Conservation (phyloP, 257 asterid species). For the Vinca minor region DNA sequence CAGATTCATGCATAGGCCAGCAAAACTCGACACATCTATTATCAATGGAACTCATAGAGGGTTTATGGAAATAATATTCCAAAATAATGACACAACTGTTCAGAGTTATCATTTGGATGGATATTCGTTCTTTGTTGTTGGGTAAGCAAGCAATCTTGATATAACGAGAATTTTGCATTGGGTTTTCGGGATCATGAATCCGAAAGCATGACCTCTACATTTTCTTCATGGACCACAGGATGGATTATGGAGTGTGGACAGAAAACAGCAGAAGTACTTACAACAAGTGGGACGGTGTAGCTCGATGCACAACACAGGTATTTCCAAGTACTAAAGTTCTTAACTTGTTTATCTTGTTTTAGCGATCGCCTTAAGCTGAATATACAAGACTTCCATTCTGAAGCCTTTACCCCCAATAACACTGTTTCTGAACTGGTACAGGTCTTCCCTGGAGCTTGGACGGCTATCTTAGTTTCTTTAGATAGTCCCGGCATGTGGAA, state of each 20-base stretch:
- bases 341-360: neutral
- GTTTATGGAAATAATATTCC: conserved; percentile 85
- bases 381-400: neutral
- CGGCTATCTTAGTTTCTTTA: conserved; percentile 69
- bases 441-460: conserved; percentile 97
- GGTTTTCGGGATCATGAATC: conserved; percentile 8
- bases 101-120: conserved; percentile 90
- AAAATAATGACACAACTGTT: conserved; percentile 68
- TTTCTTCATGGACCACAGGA: conserved; percentile 35
- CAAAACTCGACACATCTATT: conserved; percentile 67
- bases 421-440: conserved; percentile 16
- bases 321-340: neutral
- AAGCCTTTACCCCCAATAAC: no score
- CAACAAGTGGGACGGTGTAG: conserved; percentile 97
- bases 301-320: conserved; percentile 93
- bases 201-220: conserved; percentile 9
- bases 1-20: conserved; percentile 62
- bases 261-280: conserved; percentile 81
- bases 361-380: neutral
- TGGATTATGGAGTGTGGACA: conserved; percentile 91
- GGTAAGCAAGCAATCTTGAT: conserved; percentile 41
- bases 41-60: conserved; percentile 86
- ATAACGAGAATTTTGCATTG: neutral
- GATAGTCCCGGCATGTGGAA: conserved; percentile 93
- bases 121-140: conserved; percentile 87